phyloP scores from a whole-genome alignment of 257 asterid genomes.

The Solanum sitiens region DNA sequence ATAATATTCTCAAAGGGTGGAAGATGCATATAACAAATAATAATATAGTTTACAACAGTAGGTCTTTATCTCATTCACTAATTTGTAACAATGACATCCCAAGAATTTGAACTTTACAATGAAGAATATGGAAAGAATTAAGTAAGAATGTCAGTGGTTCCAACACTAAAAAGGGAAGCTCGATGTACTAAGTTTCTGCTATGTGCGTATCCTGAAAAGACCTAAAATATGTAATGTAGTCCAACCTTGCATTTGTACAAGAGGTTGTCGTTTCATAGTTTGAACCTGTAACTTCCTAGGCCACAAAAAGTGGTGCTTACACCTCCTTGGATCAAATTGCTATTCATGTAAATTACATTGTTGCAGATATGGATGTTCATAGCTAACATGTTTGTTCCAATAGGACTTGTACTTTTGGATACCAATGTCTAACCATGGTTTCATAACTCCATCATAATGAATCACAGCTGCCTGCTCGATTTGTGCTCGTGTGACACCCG shows the following conservation, averaged over 20 bases:
- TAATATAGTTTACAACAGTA: not conserved
- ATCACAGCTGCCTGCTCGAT: slow-evolving; percentile 60
- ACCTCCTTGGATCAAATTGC: slow-evolving; percentile 5
- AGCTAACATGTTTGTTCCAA: slow-evolving; percentile 62
- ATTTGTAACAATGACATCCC: not conserved
- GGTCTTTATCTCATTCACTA: not conserved
- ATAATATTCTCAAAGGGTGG: too few relatives aligned
- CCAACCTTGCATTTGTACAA: not conserved
- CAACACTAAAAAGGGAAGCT: not conserved
- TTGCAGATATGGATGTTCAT: slow-evolving; percentile 62
- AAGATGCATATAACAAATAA: not conserved
- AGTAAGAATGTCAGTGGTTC: not conserved
- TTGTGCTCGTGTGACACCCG: slow-evolving; percentile 32
- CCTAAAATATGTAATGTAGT: not conserved
- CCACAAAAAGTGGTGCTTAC: not conserved
- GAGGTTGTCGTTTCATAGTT: not conserved
- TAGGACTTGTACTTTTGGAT: slow-evolving; percentile 51
- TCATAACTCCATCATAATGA: slow-evolving; percentile 75
- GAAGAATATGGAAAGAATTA: not conserved
- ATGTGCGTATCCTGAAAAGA: not conserved
- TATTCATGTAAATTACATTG: slow-evolving; percentile 73
- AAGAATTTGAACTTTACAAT: not conserved
- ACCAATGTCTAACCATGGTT: slow-evolving; percentile 92
- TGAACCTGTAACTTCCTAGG: not conserved
- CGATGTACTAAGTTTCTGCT: not conserved